Conservation (phyloP, 1,284 basidiomycete genomes). For the Testicularia cyperi region DNA sequence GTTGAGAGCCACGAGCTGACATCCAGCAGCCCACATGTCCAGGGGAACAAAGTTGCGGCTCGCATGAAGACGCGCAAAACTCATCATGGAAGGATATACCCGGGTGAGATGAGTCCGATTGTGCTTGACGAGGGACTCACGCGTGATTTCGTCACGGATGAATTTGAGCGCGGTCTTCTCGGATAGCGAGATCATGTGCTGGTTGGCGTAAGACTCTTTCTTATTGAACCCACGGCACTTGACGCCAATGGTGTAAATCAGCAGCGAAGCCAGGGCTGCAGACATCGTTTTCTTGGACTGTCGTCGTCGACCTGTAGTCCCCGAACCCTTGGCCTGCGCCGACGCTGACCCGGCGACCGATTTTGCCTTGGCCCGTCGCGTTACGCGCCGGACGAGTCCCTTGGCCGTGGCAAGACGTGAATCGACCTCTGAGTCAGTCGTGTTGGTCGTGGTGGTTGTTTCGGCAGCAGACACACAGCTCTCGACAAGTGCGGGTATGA, state of each 20-base stretch:
- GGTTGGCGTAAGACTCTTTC: constrained; percentile 79
- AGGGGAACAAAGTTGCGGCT: constrained; percentile 82
- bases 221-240: constrained; percentile 91
- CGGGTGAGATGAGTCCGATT: constrained; percentile 81
- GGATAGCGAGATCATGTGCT: constrained; percentile 90
- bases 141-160: constrained; percentile 27
- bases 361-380: constrained; percentile 6
- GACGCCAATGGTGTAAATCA: constrained; percentile 94
- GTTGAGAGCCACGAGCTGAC: constrained; percentile 93
- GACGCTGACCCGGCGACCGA: not conserved
- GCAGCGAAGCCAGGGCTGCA: constrained; percentile 70
- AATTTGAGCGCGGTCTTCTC: constrained; percentile 66
- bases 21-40: constrained; percentile 84
- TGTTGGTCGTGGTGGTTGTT: constrained; percentile 22
- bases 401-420: constrained; percentile 35
- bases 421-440: constrained; percentile 35
- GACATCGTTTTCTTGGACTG: constrained; percentile 67
- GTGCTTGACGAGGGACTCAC: constrained; percentile 79
- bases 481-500: constrained; percentile 10
- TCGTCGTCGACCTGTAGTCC: constrained; percentile 3
- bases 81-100: constrained; percentile 84
- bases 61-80: constrained; percentile 44
- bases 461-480: constrained; percentile 15
- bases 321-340: not conserved
- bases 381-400: constrained; percentile 36